Percentiles rank a stretch among this genome's conserved stretches.
These are phyloP conservation scores for Aphanomyces cochlioides DNA, from an alignment of 352 stramenopile species.

Conservation along the genomic window DNA sequence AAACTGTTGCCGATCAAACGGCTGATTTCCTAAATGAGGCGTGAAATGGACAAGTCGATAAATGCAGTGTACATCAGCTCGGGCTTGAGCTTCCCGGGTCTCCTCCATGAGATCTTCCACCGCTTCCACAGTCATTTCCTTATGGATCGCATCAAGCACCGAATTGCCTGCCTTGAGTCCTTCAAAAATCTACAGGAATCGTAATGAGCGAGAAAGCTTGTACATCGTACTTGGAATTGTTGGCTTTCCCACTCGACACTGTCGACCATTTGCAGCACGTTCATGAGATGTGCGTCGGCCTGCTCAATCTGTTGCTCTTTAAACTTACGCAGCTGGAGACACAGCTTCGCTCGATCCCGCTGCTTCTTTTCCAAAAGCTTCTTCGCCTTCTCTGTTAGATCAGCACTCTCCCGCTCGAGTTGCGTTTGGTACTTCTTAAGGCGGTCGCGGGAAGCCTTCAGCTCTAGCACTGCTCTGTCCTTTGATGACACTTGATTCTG, in stretches of 20 bases:
- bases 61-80: slow-evolving; percentile 51
- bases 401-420: slow-evolving; percentile 73
- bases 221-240: slow-evolving; percentile 63
- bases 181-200: slow-evolving; percentile 51
- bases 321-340: slow-evolving; percentile 87
- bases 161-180: slow-evolving; percentile 84
- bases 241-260: slow-evolving; percentile 86
- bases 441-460: slow-evolving; percentile 86
- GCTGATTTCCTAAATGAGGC: slow-evolving; percentile 71
- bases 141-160: slow-evolving; percentile 83
- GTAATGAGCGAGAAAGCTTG: not conserved
- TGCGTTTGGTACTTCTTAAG: slow-evolving; percentile 80
- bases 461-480: slow-evolving; percentile 83
- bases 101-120: slow-evolving; percentile 87
- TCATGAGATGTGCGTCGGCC: slow-evolving; percentile 79
- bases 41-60: not conserved
- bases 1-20: slow-evolving; percentile 69
- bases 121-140: slow-evolving; percentile 85
- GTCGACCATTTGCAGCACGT: slow-evolving; percentile 82
- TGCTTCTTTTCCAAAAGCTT: slow-evolving; percentile 46
- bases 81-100: slow-evolving; percentile 79
- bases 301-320: slow-evolving; percentile 87
- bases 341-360: slow-evolving; percentile 79
- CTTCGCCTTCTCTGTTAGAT: slow-evolving; percentile 78
- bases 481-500: slow-evolving; percentile 72